Percentiles rank a stretch among this genome's conserved stretches.
phyloP scores from a whole-genome alignment of 2,329 filamentous ascomycete genomes.

The Cercospora sp. region DNA sequence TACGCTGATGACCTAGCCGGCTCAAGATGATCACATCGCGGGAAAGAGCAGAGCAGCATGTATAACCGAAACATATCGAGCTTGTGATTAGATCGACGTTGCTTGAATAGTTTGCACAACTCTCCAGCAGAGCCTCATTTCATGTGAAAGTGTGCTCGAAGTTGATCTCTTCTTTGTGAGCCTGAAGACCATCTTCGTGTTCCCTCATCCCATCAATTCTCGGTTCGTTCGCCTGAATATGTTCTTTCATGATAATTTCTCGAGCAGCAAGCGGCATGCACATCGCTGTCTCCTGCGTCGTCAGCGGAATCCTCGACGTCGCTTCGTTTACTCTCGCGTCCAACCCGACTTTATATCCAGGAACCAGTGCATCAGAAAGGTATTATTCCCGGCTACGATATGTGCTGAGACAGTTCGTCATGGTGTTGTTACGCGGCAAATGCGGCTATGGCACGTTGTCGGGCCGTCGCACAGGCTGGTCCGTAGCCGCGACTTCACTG shows the following conservation, averaged over 20 bases:
- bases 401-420: background rate
- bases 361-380: background rate
- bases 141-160: background rate
- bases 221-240: background rate
- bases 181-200: background rate
- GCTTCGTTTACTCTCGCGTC: background rate
- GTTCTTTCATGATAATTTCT: background rate
- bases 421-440: background rate
- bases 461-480: background rate
- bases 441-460: background rate
- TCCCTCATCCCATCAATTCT: too few species aligned
- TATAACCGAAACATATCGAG: background rate
- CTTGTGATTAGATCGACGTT: background rate
- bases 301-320: background rate
- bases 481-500: background rate
- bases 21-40: background rate
- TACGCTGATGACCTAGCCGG: background rate
- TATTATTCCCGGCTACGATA: background rate
- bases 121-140: constrained; percentile 1
- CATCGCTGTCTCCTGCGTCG: background rate
- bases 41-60: background rate
- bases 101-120: background rate
- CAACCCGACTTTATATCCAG: background rate
- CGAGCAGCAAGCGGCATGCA: background rate
- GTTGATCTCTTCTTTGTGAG: background rate